Evolutionary conservation across 352 stramenopile species (phyloP), one percentile per base, ranked within the genome.

Genomic region (Saprolegnia parasitica): DNA sequence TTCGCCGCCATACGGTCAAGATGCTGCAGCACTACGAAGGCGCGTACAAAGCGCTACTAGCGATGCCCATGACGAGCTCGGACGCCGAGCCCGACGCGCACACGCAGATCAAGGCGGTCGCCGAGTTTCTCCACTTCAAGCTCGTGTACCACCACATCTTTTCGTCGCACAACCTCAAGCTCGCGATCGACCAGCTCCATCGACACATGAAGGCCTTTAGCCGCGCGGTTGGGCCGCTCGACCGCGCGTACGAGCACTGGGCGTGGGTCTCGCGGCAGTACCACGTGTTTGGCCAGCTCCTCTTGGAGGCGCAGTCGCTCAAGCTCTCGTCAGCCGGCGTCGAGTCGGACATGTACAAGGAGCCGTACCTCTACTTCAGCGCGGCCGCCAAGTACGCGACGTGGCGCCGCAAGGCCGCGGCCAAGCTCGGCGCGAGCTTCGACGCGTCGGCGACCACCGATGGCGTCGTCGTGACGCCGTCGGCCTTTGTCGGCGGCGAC

Each of bases 71-170:
- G 23, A 20, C 40, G 23, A 16, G 60, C 8, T 2, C 5, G 6
- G 23, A 13, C n/a, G 29, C 24, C 24, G 60, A 62, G 11, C 5
- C 45, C n/a, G 37, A 54, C 61, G 55, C 26, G 24, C 62, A 65
- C n/a, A 40, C 57, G 13, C 81, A 94, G 47, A 77, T 96, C 35
- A 89, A 92, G 75, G 90, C 81, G 20, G 89, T 94, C 70, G 87
- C 87, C 40, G 87, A 96, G 72, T 91, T 85, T 56, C 84, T 94
- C 64, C 87, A 93, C 72, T 94, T 93, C 66, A 96, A 96, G 72
- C 73, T 96, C 37, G 92, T 86, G 71, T 94, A 93, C 68, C 84
- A 96, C 74, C 73, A 91, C 45, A 86, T 96, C 54, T 94, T 96
- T 71, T 92, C 86, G 50, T 88, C 81, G 0, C 86, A 79, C 67